Evolutionary conservation across 2,329 filamentous ascomycete genomes (phyloP).

Genomic region (Periconia macrospinosa): DNA sequence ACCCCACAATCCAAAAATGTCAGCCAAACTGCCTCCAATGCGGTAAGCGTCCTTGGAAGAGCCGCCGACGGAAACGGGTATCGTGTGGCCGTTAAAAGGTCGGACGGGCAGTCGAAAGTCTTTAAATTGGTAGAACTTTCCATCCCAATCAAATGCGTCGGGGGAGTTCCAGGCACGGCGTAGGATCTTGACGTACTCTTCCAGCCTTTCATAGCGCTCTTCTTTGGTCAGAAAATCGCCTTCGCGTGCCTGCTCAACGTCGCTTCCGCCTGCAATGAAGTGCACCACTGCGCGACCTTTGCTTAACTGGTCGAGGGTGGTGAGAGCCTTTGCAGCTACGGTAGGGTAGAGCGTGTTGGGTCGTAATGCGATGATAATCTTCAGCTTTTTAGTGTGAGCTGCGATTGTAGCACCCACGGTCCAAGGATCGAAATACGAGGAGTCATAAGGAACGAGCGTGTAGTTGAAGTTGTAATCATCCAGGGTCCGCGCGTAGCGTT

Average conservation of each 20-base stretch:
- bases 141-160: slow-evolving; percentile 64
- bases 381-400: slow-evolving; percentile 60
- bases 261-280: slow-evolving; percentile 65
- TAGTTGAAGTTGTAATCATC: slow-evolving; percentile 66
- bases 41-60: slow-evolving; percentile 63
- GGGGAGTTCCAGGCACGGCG: slow-evolving; percentile 60
- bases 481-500: slow-evolving; percentile 59
- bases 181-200: slow-evolving; percentile 65
- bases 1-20: slow-evolving; percentile 67
- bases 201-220: slow-evolving; percentile 59
- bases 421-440: slow-evolving; percentile 59
- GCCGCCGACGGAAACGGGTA: slow-evolving; percentile 62
- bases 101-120: slow-evolving; percentile 58
- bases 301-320: slow-evolving; percentile 63
- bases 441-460: slow-evolving; percentile 63
- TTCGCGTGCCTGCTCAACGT: slow-evolving; percentile 62
- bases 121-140: slow-evolving; percentile 63
- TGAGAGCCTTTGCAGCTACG: slow-evolving; percentile 63
- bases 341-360: slow-evolving; percentile 66
- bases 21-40: slow-evolving; percentile 59
- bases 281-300: slow-evolving; percentile 62
- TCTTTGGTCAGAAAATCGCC: slow-evolving; percentile 63
- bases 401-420: slow-evolving; percentile 63
- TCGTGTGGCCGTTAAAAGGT: slow-evolving; percentile 54
- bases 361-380: slow-evolving; percentile 63